Percentiles rank a stretch among this genome's conserved stretches.
Evolutionary conservation across 129 eudicot genomes (phyloP).

Genomic region (Tagetes patula): DNA sequence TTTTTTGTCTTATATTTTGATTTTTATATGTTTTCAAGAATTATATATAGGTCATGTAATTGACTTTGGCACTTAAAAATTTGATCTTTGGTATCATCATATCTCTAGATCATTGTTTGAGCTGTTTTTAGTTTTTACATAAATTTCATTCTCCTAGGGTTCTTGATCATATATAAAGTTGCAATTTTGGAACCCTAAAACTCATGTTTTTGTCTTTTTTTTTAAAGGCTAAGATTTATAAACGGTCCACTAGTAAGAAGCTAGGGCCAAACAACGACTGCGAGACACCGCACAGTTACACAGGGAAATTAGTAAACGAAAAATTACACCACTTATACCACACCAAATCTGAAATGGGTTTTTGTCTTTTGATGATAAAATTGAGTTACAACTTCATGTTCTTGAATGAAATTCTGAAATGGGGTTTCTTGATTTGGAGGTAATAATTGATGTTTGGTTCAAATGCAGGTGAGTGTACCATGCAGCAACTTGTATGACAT

Average conservation of each 20-base stretch:
- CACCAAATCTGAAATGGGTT: no score
- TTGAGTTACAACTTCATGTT: constrained; percentile 10
- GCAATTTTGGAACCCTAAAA: constrained; percentile 32
- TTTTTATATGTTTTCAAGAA: neutral
- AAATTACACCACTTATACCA: no score
- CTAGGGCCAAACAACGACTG: no score
- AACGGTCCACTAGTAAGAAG: no score
- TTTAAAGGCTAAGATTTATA: no score
- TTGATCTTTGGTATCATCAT: neutral
- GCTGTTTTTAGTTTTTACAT: neutral
- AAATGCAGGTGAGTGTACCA: constrained; percentile 91
- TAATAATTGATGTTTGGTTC: constrained; percentile 30
- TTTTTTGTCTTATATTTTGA: neutral
- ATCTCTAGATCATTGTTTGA: neutral
- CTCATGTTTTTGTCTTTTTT: constrained; percentile 7
- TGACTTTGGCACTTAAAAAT: neutral
- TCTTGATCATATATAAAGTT: constrained; percentile 24
- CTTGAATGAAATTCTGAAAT: constrained; percentile 28
- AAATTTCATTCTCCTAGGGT: constrained; percentile 26
- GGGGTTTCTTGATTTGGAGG: constrained; percentile 31
- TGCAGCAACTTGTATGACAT: constrained; percentile 82
- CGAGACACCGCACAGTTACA: no score
- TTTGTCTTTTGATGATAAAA: constrained; percentile 21
- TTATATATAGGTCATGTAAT: neutral
- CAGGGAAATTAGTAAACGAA: no score